These are phyloP conservation scores for Penicillium capsulatum DNA, from an alignment of 2,329 filamentous ascomycete genomes.

Conservation along the genomic window DNA sequence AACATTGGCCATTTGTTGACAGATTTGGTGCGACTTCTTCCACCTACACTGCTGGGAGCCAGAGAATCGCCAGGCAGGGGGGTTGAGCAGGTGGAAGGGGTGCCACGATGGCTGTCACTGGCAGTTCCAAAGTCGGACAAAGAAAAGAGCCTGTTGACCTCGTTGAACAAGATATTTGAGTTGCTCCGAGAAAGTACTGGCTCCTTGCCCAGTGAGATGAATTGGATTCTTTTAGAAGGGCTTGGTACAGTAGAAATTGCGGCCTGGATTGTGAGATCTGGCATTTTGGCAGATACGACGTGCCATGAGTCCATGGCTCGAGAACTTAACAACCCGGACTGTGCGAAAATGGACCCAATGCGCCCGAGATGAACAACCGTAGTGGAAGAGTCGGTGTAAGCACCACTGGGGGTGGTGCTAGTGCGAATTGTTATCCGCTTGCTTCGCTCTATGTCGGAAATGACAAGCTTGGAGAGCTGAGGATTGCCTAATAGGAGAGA, in stretches of 20 bases:
- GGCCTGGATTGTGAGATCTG: conserved; percentile 61
- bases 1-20: conserved; percentile 89
- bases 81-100: conserved; percentile 8
- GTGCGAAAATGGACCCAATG: conserved; percentile 56
- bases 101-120: conserved; percentile 41
- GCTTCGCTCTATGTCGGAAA: conserved; percentile 52
- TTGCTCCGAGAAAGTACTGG: conserved; percentile 57
- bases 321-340: conserved; percentile 60
- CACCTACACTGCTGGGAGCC: conserved; percentile 42
- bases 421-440: conserved; percentile 34
- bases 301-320: conserved; percentile 61
- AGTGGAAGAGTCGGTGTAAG: not conserved
- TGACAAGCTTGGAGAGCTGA: conserved; percentile 51
- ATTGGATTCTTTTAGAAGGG: conserved; percentile 70
- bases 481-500: conserved; percentile 69
- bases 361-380: conserved; percentile 26
- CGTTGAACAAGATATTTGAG: conserved; percentile 66
- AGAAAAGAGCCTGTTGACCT: conserved; percentile 72
- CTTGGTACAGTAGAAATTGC: conserved; percentile 67
- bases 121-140: conserved; percentile 69
- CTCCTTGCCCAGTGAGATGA: conserved; percentile 71
- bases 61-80: conserved; percentile 24
- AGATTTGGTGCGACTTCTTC: conserved; percentile 56
- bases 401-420: not conserved
- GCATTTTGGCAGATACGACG: conserved; percentile 61